These are phyloP conservation scores for Parsonsia alboflavescens DNA, from an alignment of 257 asterid genomes.

Conservation along the genomic window DNA sequence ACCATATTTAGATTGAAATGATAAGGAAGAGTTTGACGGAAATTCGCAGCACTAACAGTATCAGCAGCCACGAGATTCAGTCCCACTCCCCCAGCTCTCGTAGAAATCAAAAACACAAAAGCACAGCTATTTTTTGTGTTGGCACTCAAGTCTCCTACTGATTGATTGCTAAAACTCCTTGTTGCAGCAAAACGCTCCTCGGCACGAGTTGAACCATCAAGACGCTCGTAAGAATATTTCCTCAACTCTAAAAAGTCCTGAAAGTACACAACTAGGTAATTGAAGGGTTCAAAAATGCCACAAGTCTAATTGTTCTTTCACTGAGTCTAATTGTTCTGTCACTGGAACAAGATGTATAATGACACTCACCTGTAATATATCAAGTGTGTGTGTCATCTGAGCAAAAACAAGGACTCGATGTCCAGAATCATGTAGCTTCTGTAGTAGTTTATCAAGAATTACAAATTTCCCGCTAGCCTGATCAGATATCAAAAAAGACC, in stretches of 20 bases:
- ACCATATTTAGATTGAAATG: neutral
- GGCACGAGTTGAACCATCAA: constrained; percentile 93
- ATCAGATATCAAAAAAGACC: constrained; percentile 13
- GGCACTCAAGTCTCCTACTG: constrained; percentile 26
- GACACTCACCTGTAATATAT: constrained; percentile 69
- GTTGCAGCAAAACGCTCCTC: constrained; percentile 97
- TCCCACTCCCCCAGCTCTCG: constrained; percentile 99
- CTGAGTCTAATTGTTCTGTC: constrained; percentile 1
- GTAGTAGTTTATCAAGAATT: constrained; percentile 71
- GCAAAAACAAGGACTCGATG: constrained; percentile 84
- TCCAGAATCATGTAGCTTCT: constrained; percentile 58
- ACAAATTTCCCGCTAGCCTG: constrained; percentile 95
- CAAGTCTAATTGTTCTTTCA: neutral
- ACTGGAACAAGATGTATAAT: constrained; percentile 6
- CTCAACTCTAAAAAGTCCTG: constrained; percentile 89
- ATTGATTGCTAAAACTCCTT: constrained; percentile 70
- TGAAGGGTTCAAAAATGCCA: constrained; percentile 6
- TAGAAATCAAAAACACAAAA: constrained; percentile 84
- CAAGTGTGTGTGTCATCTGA: constrained; percentile 96
- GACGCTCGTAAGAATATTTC: constrained; percentile 85
- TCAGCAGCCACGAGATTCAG: constrained; percentile 98
- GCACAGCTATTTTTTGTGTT: constrained; percentile 36
- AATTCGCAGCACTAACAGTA: constrained; percentile 48
- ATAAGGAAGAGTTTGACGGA: neutral
- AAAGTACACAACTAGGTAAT: constrained; percentile 11